Base-by-base conservation (phyloP, 257 asterid species). In the Euphrasia confusa region DNA sequence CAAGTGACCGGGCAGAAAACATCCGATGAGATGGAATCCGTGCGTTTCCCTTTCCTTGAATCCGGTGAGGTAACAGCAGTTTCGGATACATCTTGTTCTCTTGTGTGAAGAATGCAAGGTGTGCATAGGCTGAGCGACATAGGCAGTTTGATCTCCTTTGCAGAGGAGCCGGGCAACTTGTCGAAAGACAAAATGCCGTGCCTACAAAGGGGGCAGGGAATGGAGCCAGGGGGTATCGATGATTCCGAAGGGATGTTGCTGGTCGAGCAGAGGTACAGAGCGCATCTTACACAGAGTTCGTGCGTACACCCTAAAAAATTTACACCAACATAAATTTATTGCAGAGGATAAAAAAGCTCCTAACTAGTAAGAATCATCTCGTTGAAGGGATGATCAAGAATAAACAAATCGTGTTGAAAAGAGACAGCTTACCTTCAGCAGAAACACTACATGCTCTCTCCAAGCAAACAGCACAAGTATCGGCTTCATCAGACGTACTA, bases 221-320 rank as follows among this genome's bases (percentile, higher is more conserved):
- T 76, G 77, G 95, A 84, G 48, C 99, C 99, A 2, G 90, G 81
- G 3, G 89, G 88, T 2, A 78, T 79, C 53, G 77, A 72, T 67
- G 85, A 71, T 68, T 83, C 97, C 0, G 91, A 79, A 35, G 85
- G 85, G 45, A 75, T 67, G 84, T 79, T 89, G 77, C 94, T 86
- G 47, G 96, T 87, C 32, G 99, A 89, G 86, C 99, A 92, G 61
- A 89, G 90, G 78, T 86, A 89, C 62, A 92, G 87, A 52, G 99
- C 97, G 35, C 99, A 92, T 76, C 87, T 86, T 52, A 86, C 94
- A 56, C 99, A 92, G 44, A 92, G 84, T 72, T 81, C 90, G 53
- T 92, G 99, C 10, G 79, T 76, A 58, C 99, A 92, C 30, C 99
- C 99, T 92, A 89, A 54, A 14, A 74, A 68, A 53, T 57, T 40